Conservation (phyloP, 768 basidiomycete species). For the Hypholoma sublateritium region DNA sequence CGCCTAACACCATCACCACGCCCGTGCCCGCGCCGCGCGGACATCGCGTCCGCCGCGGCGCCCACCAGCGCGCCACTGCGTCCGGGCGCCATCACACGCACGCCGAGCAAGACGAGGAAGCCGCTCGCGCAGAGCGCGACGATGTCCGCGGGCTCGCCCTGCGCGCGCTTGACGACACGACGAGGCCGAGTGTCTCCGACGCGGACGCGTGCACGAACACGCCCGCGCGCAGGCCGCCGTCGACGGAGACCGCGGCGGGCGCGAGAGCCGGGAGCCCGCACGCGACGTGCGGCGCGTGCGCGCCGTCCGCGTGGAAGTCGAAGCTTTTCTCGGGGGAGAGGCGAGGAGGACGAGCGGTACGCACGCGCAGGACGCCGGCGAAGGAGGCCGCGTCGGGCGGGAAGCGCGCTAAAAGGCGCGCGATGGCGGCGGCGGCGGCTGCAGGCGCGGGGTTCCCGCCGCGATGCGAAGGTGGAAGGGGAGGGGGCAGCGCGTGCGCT, state of each 20-base stretch:
- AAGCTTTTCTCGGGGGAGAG: too few relatives aligned
- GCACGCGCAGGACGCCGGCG: too few relatives aligned
- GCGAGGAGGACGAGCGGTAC: too few relatives aligned
- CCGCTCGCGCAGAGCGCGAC: not conserved
- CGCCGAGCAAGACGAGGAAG: not conserved
- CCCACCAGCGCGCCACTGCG: not conserved
- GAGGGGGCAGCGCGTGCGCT: not conserved
- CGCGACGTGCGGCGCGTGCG: too few relatives aligned
- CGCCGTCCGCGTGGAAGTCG: too few relatives aligned
- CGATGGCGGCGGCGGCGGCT: not conserved
- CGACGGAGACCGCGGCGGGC: not conserved
- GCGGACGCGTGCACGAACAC: not conserved
- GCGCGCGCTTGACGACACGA: not conserved
- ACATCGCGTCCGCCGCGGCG: too few relatives aligned
- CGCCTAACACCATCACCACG: too few relatives aligned
- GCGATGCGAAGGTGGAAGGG: not conserved
- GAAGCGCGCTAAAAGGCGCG: too few relatives aligned
- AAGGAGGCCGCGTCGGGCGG: too few relatives aligned
- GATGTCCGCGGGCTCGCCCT: too few relatives aligned
- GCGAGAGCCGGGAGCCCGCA: too few relatives aligned
- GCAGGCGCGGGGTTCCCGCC: not conserved
- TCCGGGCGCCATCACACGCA: not conserved
- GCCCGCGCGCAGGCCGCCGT: not conserved
- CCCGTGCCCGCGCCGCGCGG: too few relatives aligned
- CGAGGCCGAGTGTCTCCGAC: not conserved